phyloP scores from a whole-genome alignment of 176 grass and related monocot species.

The Alloteropsis semialata region DNA sequence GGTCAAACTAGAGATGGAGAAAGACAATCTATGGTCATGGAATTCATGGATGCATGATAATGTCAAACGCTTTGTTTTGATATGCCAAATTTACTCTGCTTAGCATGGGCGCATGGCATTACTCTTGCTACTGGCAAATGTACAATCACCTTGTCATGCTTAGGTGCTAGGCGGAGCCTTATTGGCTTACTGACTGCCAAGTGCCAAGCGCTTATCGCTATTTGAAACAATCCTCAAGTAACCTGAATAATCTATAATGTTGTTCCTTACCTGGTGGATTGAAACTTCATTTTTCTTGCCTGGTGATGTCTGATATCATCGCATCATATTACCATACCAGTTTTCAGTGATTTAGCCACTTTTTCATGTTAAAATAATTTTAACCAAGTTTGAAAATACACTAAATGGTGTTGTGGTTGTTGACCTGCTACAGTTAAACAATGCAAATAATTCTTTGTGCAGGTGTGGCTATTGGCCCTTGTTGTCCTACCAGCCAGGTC shows the following conservation, averaged over 20 bases:
- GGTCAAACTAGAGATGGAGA: background rate
- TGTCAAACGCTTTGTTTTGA: background rate
- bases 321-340: background rate
- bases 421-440: conserved; percentile 1
- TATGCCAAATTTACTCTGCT: background rate
- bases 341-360: background rate
- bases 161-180: background rate
- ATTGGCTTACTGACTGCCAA: background rate
- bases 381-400: conserved; percentile 15
- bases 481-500: conserved; percentile 93
- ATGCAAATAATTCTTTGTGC: conserved; percentile 25
- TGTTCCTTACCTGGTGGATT: background rate
- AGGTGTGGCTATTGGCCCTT: conserved; percentile 95
- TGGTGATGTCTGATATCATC: background rate
- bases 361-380: conserved; percentile 2
- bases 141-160: background rate
- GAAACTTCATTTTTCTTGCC: background rate
- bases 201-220: background rate
- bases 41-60: background rate
- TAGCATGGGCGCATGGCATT: background rate
- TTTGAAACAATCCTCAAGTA: background rate
- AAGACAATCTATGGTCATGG: background rate
- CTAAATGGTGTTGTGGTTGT: background rate
- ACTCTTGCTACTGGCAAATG: background rate
- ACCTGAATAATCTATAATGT: background rate